These are phyloP conservation scores for Rosa persica DNA, from an alignment of 306 rosid species.

Conservation along the genomic window DNA sequence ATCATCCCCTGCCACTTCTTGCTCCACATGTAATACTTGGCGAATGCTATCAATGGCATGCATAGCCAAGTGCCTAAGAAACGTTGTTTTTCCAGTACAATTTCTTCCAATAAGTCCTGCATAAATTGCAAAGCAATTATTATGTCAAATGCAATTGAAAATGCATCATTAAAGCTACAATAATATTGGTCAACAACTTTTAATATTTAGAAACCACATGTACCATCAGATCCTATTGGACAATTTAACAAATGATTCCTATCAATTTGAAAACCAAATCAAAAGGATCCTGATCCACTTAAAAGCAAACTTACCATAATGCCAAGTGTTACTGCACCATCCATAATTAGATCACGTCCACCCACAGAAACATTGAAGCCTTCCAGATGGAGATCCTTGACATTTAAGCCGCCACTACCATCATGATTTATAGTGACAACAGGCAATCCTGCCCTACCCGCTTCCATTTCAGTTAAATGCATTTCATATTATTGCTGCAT, in stretches of 20 bases:
- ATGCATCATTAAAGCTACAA: not conserved
- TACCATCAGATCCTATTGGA: not conserved
- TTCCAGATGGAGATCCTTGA: conserved; percentile 93
- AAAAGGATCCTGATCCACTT: not conserved
- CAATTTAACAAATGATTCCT: not conserved
- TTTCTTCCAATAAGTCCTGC: conserved; percentile 96
- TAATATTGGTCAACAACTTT: not conserved
- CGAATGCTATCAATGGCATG: conserved; percentile 98
- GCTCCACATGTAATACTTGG: conserved; percentile 97
- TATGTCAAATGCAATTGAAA: not conserved
- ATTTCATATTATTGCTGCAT: conserved; percentile 70
- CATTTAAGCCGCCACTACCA: conserved; percentile 53
- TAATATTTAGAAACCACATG: not conserved
- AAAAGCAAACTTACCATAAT: conserved; percentile 63
- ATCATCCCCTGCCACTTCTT: conserved; percentile 85
- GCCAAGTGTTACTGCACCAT: conserved; percentile 87
- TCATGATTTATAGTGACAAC: conserved; percentile 74
- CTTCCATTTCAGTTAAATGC: conserved; percentile 95
- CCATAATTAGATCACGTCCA: conserved; percentile 95
- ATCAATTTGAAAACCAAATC: not conserved
- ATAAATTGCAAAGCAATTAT: conserved; percentile 4
- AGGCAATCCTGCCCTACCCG: conserved; percentile 93
- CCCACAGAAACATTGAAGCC: conserved; percentile 87
- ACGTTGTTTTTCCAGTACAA: conserved; percentile 95
- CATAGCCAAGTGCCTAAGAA: conserved; percentile 96